Base-by-base conservation (phyloP, 768 basidiomycete genomes). In the Pulveroboletus sp. region DNA sequence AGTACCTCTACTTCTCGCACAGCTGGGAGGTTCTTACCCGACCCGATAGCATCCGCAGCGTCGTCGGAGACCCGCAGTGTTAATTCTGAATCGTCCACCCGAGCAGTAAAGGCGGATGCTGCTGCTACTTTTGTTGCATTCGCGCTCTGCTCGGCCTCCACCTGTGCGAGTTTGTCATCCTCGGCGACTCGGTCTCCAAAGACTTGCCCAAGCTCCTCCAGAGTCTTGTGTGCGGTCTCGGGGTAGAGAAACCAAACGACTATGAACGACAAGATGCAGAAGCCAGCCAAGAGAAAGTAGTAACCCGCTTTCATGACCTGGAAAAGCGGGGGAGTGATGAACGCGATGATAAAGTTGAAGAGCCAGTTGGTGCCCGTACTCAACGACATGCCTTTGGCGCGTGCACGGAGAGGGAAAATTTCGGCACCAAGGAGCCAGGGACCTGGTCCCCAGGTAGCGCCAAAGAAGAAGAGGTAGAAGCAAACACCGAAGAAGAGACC, bases 311-410 rank as follows among this genome's bases (percentile, higher is more conserved):
- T 58, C 58, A 78, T 65, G 38, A 58, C 58, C 48, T 79, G 69
- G 55, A 86, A 83, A 35, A 86, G 74, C 52, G 78, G 83, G 3
- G 86, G 84, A 0, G 74, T 75, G 49, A 73, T 67, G 65, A 75
- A 76, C 3, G 74, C 76, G 54, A 77, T 64, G 52, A 72, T 62
- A 54, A 74, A 67, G 55, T 67, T 67, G 56, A 67, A 67, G 48
- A 67, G 51, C 65, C 65, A 67, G 32, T 67, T 67, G 14, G 62
- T 67, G 47, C 67, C 58, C 7, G 65, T 69, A 50, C 65, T 67
- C 35, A 73, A 49, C 14, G 70, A 63, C 68, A 71, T 73, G 45
- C 70, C 71, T 33, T 66, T 69, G 46, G 71, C 72, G 38, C 70
- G 68, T 15, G 68, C 69, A 6, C 68, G 66, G 46, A 69, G 65